Evolutionary conservation across 192 early-diverging fungal species (phyloP), one percentile per base, ranked within the genome.

Genomic region (Paraglomus brasilianum): DNA sequence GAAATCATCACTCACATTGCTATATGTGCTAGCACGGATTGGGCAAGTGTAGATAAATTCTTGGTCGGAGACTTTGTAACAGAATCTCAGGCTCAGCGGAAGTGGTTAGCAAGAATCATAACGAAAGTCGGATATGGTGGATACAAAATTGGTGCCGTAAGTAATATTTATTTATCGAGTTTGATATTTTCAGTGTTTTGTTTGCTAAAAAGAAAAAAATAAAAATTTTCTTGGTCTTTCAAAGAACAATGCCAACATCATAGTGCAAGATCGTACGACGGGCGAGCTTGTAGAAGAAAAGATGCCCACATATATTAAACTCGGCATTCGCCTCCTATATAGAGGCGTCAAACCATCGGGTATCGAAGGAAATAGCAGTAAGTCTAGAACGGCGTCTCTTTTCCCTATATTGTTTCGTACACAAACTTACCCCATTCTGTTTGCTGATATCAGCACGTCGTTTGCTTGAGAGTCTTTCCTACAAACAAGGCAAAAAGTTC

Each of bases 281-380:
- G 91, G 91, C 2, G 83, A 82, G 39, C 75, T 91, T 38, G 59
- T 85, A 17, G 90, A 93, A 73, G 92, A 93, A 72, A 84, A 86
- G 52, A 93, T 93, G 78, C 83, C 88, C 21, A 78, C 86, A 0
- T 94, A 90, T 74, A 78, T 94, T 30, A 81, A 91, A 0, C 76
- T 92, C 13, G 92, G 89, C 22, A 91, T 93, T 73, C 86, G 91
- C n/a, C 60, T 93, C 9, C 66, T 93, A 4, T 93, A 92, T 71
- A 86, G 85, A 72, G 86, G 83, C 36, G 81, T 80, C 36, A 83
- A 72, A 11, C 75, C 80, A 39, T 75, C 56, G 38, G 70, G 74
- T 22, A 52, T 76, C 8, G 79, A 82, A 36, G 61, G 71, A 38
- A 79, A 79, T 57, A 78, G 62, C 47, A 69, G 78, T 79, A 73